phyloP scores from a whole-genome alignment of 305 asterid species.

The Fraxinus angustifolia region DNA sequence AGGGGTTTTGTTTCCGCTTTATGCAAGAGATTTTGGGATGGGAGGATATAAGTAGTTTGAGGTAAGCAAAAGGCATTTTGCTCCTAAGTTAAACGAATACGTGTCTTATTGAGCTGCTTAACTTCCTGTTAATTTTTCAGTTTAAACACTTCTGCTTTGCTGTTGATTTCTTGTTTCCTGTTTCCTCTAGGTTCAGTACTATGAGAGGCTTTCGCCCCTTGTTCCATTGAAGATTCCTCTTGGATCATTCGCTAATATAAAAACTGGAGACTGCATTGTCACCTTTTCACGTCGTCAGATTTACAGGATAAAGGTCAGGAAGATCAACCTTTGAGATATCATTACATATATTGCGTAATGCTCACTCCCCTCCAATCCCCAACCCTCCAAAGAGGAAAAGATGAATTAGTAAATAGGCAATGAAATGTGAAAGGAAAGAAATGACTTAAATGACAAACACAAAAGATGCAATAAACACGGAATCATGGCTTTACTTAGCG shows the following conservation, averaged over 20 bases:
- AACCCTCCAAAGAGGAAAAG: background rate
- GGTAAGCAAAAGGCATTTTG: background rate
- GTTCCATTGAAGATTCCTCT: constrained; percentile 68
- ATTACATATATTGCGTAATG: background rate
- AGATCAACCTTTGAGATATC: constrained; percentile 4
- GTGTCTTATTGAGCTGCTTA: background rate
- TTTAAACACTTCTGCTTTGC: background rate
- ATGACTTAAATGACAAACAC: constrained; percentile 1
- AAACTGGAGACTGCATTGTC: constrained; percentile 87
- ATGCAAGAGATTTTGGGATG: background rate
- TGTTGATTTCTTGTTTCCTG: constrained; percentile 4
- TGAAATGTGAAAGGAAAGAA: background rate
- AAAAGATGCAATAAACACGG: background rate
- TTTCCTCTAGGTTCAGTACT: constrained; percentile 60
- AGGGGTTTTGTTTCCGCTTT: background rate
- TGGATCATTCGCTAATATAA: constrained; percentile 64
- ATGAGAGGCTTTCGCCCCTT: constrained; percentile 96
- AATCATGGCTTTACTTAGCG: background rate
- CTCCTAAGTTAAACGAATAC: background rate
- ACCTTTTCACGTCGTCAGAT: constrained; percentile 75
- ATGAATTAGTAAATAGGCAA: background rate
- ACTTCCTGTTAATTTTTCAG: background rate
- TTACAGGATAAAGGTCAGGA: constrained; percentile 69
- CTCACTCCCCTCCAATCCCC: background rate
- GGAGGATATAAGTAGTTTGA: background rate